Base-by-base conservation (phyloP, 768 basidiomycete species). In the Plicaturopsis crispa region DNA sequence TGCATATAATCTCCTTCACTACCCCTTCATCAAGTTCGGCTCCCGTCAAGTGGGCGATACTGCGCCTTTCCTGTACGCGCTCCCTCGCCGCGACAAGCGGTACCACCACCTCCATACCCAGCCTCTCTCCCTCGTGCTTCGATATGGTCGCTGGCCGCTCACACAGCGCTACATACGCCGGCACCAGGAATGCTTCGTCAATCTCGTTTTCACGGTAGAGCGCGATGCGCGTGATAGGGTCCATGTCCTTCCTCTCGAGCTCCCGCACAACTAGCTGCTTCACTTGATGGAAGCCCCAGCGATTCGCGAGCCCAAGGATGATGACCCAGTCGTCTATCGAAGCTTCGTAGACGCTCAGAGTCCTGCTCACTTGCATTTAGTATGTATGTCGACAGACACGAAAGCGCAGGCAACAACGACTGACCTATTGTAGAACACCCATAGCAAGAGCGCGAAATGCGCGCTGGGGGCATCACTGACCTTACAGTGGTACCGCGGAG, bases 361-460 rank as follows among this genome's bases (percentile, higher is more conserved):
- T 2, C 58, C 59, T 39, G 24, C 35, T 23, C 31, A 16, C 18
- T 38, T 26, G 7, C 16, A 4, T 6, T 21, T 14, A 20, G 20
- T 11, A 19, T 24, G 21, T 11, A 23, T 20, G 19, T 4, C 24
- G 23, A n/a, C n/a, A n/a, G n/a, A n/a, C n/a, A n/a, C n/a, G 14
- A 22, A 24, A 26, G 4, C 19, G 16, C 8, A 16, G 14, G 13
- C 17, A 7, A n/a, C n/a, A n/a, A n/a, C n/a, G 3, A 50, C 67
- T 46, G 43, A 75, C 72, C 65, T 64, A 32, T 76, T 74, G 36
- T 79, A 79, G 46, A 75, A 75, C 0, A 77, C 65, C 67, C 73
- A 76, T 0, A 78, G 51, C 0, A 79, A 63, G 0, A 51, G 53
- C 0, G 65, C 64, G 36, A 79, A 76, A 1, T 72, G 62, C 0